Conservation (phyloP, 1,284 basidiomycete genomes). For the Cutaneotrichosporon cyanovorans region DNA sequence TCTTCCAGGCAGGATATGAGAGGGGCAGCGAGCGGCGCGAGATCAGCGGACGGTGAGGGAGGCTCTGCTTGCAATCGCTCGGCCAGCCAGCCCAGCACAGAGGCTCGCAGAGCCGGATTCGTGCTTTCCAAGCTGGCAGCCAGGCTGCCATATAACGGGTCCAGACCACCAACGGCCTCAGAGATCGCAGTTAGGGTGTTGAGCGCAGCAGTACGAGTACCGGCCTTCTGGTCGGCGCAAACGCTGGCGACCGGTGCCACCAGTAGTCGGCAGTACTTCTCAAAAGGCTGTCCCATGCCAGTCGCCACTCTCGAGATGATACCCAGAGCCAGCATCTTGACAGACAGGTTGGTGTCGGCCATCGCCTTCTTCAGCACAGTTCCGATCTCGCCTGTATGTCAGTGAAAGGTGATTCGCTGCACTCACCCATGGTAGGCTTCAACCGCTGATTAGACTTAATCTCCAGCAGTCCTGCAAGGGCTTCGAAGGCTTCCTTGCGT, state of each 20-base stretch:
- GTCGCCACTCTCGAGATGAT: conserved; percentile 80
- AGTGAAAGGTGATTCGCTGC: not conserved
- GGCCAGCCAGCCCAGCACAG: conserved; percentile 75
- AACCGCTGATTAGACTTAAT: conserved; percentile 85
- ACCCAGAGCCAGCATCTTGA: conserved; percentile 83
- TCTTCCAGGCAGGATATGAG: conserved; percentile 86
- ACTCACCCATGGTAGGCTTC: conserved; percentile 78
- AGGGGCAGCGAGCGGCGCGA: conserved; percentile 61
- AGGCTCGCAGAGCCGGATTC: conserved; percentile 82
- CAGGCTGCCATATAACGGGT: conserved; percentile 70
- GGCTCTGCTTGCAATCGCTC: conserved; percentile 34
- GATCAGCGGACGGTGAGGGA: conserved; percentile 57
- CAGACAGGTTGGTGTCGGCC: conserved; percentile 87
- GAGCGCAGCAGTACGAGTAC: conserved; percentile 69
- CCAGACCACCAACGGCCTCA: conserved; percentile 73
- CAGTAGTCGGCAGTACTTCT: conserved; percentile 75
- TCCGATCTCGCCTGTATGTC: conserved; percentile 68
- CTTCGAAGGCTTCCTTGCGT: conserved; percentile 90
- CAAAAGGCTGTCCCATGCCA: conserved; percentile 93
- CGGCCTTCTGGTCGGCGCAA: conserved; percentile 87
- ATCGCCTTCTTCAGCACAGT: conserved; percentile 82
- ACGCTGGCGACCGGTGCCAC: conserved; percentile 72
- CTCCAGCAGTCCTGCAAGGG: conserved; percentile 72
- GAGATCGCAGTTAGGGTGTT: conserved; percentile 76
- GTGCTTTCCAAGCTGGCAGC: conserved; percentile 71